Conservation (phyloP, 2,329 filamentous ascomycete species). For the Mycocentrospora acerina region DNA sequence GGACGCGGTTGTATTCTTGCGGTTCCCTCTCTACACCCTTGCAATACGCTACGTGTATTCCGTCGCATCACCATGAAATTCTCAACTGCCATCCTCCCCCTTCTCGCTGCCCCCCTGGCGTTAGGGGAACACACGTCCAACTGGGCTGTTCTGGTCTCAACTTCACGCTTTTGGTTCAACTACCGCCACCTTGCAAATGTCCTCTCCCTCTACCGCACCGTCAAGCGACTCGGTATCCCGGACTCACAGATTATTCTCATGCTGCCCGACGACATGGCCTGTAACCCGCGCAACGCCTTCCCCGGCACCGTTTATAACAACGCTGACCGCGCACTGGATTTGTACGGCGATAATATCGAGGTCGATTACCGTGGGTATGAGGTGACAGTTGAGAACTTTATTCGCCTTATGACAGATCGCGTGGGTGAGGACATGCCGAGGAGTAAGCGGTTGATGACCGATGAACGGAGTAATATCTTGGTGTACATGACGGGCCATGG, state of each 20-base stretch:
- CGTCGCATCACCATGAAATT: conserved; percentile 24
- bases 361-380: conserved; percentile 98
- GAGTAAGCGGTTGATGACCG: conserved; percentile 89
- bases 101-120: conserved; percentile 44
- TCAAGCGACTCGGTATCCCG: conserved; percentile 95
- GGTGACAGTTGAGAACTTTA: conserved; percentile 98
- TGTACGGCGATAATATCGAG: conserved; percentile 98
- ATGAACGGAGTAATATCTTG: conserved; percentile 93
- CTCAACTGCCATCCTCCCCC: conserved; percentile 23
- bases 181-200: conserved; percentile 98
- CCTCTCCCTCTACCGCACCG: conserved; percentile 93
- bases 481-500: conserved; percentile 99
- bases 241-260: conserved; percentile 99
- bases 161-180: conserved; percentile 99
- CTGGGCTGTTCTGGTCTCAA: conserved; percentile 98
- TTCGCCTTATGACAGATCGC: conserved; percentile 88
- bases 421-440: conserved; percentile 92
- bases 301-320: conserved; percentile 98
- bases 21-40: background rate
- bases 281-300: conserved; percentile 97
- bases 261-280: conserved; percentile 99
- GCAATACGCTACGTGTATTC: background rate
- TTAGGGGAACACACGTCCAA: conserved; percentile 88
- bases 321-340: conserved; percentile 88
- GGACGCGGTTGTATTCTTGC: background rate